Conservation (phyloP, 2,329 filamentous ascomycete species). For the Grosmannia huntii region DNA sequence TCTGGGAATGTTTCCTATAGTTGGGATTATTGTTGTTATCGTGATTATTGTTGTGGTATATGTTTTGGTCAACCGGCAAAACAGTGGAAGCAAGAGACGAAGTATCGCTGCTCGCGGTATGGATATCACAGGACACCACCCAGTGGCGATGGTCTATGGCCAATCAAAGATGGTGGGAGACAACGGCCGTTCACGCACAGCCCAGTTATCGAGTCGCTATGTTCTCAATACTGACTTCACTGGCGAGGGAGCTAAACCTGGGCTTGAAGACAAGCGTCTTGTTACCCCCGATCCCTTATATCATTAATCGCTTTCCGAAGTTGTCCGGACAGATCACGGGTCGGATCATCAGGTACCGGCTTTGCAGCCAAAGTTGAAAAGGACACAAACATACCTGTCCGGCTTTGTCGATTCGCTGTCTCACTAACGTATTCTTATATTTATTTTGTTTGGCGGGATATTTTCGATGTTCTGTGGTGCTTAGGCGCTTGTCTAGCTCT, state of each 20-base stretch:
- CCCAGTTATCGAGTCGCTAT: not conserved
- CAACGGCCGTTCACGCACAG: not conserved
- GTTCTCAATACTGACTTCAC: conserved; percentile 11
- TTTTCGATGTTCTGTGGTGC: not conserved
- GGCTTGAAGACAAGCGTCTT: not conserved
- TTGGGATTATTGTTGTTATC: conserved; percentile 39
- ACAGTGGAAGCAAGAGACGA: conserved; percentile 18
- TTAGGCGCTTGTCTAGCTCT: not conserved
- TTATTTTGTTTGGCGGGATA: not conserved
- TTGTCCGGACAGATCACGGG: too few relatives aligned
- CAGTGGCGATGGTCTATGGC: conserved; percentile 11
- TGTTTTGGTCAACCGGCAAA: conserved; percentile 27
- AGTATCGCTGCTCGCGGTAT: conserved; percentile 13
- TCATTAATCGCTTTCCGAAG: too few relatives aligned
- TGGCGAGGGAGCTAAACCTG: not conserved
- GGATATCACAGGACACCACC: conserved; percentile 12
- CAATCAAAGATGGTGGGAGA: conserved; percentile 14
- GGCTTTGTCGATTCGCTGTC: not conserved
- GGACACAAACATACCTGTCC: not conserved
- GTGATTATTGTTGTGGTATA: conserved; percentile 38
- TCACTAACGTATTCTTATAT: not conserved
- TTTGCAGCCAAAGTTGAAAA: not conserved
- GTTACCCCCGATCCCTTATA: not conserved
- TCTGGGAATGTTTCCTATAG: conserved; percentile 16
- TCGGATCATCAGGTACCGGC: too few relatives aligned